Evolutionary conservation across 164 flowering plant genomes (phyloP).

Genomic region (Dillenia suffruticosa): DNA sequence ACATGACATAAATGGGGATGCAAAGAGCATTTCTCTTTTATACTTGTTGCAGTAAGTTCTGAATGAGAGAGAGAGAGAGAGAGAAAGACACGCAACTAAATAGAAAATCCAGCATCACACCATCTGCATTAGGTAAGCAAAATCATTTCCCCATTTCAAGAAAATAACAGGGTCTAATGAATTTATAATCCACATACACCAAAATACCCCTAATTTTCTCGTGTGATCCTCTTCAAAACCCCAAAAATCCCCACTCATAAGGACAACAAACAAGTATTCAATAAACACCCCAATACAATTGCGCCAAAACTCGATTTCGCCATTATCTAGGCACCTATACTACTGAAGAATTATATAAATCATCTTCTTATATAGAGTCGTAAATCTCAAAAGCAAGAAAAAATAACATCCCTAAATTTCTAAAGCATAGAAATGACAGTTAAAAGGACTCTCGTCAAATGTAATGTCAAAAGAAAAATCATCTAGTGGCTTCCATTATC

Average conservation of each 20-base stretch:
- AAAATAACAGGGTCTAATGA: too few relatives aligned
- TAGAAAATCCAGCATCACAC: constrained; percentile 7
- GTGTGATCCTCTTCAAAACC: too few relatives aligned
- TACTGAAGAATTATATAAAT: constrained; percentile 7
- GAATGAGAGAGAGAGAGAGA: not conserved
- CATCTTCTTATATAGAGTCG: constrained; percentile 9
- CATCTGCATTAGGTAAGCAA: not conserved
- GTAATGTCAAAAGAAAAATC: not conserved
- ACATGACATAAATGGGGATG: not conserved
- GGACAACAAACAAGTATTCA: too few relatives aligned
- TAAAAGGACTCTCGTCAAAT: constrained; percentile 3
- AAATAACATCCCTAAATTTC: constrained; percentile 11
- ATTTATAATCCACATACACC: too few relatives aligned
- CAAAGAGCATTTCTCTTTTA: not conserved
- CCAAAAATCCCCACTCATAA: too few relatives aligned
- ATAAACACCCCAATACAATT: too few relatives aligned
- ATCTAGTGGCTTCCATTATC: constrained; percentile 2
- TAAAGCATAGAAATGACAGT: constrained; percentile 2
- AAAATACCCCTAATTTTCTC: too few relatives aligned
- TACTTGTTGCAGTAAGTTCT: not conserved
- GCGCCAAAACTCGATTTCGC: too few relatives aligned
- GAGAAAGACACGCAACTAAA: not conserved
- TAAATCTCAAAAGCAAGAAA: not conserved
- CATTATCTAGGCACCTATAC: constrained; percentile 2
- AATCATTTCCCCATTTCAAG: too few relatives aligned